phyloP scores from a whole-genome alignment of 768 basidiomycete species.

The Russula vinacea region DNA sequence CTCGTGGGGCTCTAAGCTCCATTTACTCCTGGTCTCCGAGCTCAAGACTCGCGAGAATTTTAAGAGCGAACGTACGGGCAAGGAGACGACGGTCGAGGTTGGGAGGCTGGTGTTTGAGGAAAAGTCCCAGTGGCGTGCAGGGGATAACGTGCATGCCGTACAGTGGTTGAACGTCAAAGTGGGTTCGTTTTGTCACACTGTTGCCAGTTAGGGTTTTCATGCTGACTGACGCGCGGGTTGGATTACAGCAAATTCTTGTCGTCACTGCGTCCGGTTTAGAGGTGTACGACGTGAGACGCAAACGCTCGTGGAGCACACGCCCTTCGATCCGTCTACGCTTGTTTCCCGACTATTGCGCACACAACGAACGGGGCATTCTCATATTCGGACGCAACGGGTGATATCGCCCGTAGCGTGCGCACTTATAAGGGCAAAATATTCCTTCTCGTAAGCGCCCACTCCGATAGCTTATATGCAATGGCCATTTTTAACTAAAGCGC shows the following conservation, averaged over 20 bases:
- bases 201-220: neutral
- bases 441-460: slow-evolving; percentile 60
- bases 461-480: neutral
- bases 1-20: slow-evolving; percentile 74
- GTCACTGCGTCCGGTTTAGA: slow-evolving; percentile 57
- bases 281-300: slow-evolving; percentile 64
- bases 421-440: slow-evolving; percentile 91
- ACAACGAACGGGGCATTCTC: slow-evolving; percentile 48
- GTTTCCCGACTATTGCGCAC: slow-evolving; percentile 51
- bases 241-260: slow-evolving; percentile 61
- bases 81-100: slow-evolving; percentile 54
- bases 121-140: slow-evolving; percentile 55
- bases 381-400: slow-evolving; percentile 48
- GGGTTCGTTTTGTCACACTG: slow-evolving; percentile 43
- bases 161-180: slow-evolving; percentile 91
- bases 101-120: slow-evolving; percentile 65
- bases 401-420: slow-evolving; percentile 68
- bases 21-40: slow-evolving; percentile 66
- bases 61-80: slow-evolving; percentile 57
- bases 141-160: slow-evolving; percentile 63
- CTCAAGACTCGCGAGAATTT: slow-evolving; percentile 49
- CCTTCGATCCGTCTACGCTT: slow-evolving; percentile 55
- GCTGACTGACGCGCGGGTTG: neutral
- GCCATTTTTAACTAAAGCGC: slow-evolving; percentile 13
- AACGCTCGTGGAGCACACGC: slow-evolving; percentile 58